Conservation (phyloP, 441 rosid species). For the Iberis amara region DNA sequence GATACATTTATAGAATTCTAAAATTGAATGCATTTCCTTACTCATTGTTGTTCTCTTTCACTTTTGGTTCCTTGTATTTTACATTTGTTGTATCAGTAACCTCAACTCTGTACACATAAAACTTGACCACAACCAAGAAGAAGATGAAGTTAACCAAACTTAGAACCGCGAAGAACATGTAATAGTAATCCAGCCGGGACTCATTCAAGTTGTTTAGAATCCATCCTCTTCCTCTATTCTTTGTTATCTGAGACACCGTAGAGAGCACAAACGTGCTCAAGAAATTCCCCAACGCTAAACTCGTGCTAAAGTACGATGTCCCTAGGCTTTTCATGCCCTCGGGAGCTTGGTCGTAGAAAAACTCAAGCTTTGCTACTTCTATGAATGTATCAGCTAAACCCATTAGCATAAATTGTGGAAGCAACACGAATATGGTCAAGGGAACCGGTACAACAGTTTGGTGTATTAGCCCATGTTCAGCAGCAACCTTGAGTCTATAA, state of each 20-base stretch:
- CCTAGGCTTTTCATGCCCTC: constrained; percentile 84
- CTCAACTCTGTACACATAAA: constrained; percentile 72
- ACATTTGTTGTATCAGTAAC: constrained; percentile 57
- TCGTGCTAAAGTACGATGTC: constrained; percentile 69
- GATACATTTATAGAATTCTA: background rate
- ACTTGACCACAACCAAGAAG: constrained; percentile 57
- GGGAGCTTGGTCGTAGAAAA: constrained; percentile 82
- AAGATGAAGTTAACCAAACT: constrained; percentile 55
- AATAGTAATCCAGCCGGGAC: constrained; percentile 73
- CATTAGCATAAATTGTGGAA: constrained; percentile 64
- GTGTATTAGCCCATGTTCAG: constrained; percentile 29
- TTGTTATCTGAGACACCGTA: constrained; percentile 50
- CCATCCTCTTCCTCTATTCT: constrained; percentile 50
- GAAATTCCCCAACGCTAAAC: constrained; percentile 69
- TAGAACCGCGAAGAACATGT: constrained; percentile 60
- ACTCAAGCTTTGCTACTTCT: constrained; percentile 67
- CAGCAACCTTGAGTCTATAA: constrained; percentile 47
- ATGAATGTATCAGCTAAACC: constrained; percentile 72
- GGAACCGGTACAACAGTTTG: constrained; percentile 53
- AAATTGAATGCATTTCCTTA: background rate
- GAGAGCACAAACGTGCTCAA: constrained; percentile 69
- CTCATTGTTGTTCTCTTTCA: constrained; percentile 2
- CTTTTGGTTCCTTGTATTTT: constrained; percentile 47
- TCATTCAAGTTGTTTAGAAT: constrained; percentile 73
- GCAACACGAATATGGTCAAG: constrained; percentile 55